Base-by-base conservation (phyloP, 1,284 basidiomycete genomes). In the Sporisorium sorghi region DNA sequence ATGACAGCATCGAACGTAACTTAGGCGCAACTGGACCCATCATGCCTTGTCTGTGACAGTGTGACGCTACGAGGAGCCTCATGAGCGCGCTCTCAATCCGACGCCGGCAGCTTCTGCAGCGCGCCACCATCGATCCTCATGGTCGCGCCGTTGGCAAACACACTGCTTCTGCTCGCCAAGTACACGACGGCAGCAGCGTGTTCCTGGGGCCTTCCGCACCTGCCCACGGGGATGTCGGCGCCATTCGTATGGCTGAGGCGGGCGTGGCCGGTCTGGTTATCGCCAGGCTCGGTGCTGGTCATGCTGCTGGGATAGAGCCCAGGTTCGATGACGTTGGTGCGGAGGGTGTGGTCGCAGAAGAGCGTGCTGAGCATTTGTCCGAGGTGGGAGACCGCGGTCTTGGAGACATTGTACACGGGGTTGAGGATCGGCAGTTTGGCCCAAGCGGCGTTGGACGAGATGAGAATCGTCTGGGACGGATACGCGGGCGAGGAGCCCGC, bases 321-420 rank as follows among this genome's bases (percentile, higher is more conserved):
- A 1, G 75, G 75, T 47, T 77, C 75, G 42, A 77, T 46, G 17
- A 51, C 23, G 48, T 77, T 77, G 12, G 61, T 60, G 7, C 75
- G 21, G 15, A 77, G 21, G 2, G 17, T 47, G 21, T 61, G 55
- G 11, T 74, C 57, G 46, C 51, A 52, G 26, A 77, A 69, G 54
- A 77, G 64, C 19, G 72, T 71, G 14, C 35, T 46, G 15, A 77
- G 51, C 28, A 77, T 75, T 23, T 73, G 58, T 14, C 67, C 68
- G 1, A 67, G 50, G 5, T 77, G 75, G 2, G 63, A 68, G 14
- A 73, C 47, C 14, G 75, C 62, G 10, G 75, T 66, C 58, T 77
- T 77, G 49, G 52, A 55, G 37, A 77, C 54, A 55, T 77, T 77
- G 65, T 77, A 77, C n/a, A 77, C 46, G 5, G 75, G 71, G 32